These are phyloP conservation scores for Phytopythium cucurbitacearum DNA, from an alignment of 352 stramenopile species.

Conservation along the genomic window DNA sequence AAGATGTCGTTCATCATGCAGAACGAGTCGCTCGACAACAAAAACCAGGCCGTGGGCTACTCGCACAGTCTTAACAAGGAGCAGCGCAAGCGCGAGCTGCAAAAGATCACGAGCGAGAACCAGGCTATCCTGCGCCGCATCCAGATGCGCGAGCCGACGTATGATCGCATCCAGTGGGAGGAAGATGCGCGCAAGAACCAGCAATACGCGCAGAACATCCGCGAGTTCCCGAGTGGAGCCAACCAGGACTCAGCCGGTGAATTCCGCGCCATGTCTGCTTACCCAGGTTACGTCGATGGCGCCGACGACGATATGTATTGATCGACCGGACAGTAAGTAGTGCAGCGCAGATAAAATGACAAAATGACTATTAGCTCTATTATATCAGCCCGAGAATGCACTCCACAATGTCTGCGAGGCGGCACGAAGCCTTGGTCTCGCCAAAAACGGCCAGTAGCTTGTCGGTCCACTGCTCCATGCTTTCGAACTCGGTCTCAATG, in stretches of 20 bases:
- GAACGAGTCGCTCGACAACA: slow-evolving; percentile 83
- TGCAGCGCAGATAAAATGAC: slow-evolving; percentile 6
- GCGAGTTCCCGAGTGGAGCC: slow-evolving; percentile 60
- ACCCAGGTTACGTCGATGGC: slow-evolving; percentile 27
- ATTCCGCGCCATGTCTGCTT: slow-evolving; percentile 50
- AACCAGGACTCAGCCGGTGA: slow-evolving; percentile 42
- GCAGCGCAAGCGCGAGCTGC: slow-evolving; percentile 73
- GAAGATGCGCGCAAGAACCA: slow-evolving; percentile 85
- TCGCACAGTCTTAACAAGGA: slow-evolving; percentile 84
- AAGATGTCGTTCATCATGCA: slow-evolving; percentile 98
- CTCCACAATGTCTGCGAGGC: slow-evolving; percentile 46
- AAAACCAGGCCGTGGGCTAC: slow-evolving; percentile 74
- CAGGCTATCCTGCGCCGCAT: slow-evolving; percentile 87
- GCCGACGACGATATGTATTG: slow-evolving; percentile 40
- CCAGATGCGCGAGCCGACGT: slow-evolving; percentile 87
- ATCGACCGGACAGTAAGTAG: background rate
- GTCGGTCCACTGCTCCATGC: slow-evolving; percentile 52
- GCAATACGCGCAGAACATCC: slow-evolving; percentile 86
- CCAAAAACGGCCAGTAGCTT: slow-evolving; percentile 61
- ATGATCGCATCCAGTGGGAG: slow-evolving; percentile 89
- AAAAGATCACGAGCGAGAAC: slow-evolving; percentile 86
- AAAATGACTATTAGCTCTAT: slow-evolving; percentile 11
- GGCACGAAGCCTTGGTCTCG: slow-evolving; percentile 61
- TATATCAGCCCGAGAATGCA: slow-evolving; percentile 32
- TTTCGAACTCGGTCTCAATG: slow-evolving; percentile 61